A percentile compares a stretch with the other conserved stretches of the same genome.
Conservation (phyloP, 1,284 basidiomycete genomes). For the Ustilago nuda region DNA sequence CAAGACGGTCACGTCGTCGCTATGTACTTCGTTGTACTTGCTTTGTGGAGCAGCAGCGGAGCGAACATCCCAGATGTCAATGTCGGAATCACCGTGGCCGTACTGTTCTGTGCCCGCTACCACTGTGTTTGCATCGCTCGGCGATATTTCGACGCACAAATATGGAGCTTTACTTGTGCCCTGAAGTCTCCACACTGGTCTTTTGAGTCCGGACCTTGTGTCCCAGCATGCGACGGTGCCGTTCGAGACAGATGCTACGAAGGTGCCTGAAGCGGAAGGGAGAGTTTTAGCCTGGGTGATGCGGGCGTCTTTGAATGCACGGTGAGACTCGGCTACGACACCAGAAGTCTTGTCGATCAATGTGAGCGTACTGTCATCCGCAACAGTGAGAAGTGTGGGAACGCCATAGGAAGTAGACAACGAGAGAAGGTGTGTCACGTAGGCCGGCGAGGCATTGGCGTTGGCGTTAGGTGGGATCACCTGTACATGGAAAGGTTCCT, state of each 20-base stretch:
- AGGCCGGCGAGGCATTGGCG: conserved; percentile 40
- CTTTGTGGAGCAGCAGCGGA: conserved; percentile 33
- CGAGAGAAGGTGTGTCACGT: conserved; percentile 55
- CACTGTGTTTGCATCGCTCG: conserved; percentile 37
- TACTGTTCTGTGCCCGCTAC: conserved; percentile 65
- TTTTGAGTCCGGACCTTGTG: conserved; percentile 24
- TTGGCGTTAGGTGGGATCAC: conserved; percentile 39
- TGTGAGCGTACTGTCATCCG: conserved; percentile 47
- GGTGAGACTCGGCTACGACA: conserved; percentile 33
- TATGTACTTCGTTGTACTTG: conserved; percentile 66
- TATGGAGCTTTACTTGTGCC: conserved; percentile 54
- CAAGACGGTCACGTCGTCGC: conserved; percentile 64
- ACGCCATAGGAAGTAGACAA: conserved; percentile 40
- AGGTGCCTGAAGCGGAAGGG: conserved; percentile 20
- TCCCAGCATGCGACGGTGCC: conserved; percentile 54
- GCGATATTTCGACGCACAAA: conserved; percentile 47
- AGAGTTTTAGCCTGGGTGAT: conserved; percentile 45
- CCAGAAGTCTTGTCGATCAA: conserved; percentile 53
- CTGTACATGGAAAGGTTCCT: conserved; percentile 47
- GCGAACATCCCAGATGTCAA: conserved; percentile 65
- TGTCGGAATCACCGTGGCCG: conserved; percentile 55
- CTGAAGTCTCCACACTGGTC: conserved; percentile 32
- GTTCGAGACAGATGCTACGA: conserved; percentile 34
- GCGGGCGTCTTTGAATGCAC: conserved; percentile 32
- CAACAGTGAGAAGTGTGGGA: conserved; percentile 44